These are phyloP conservation scores for Orbilia blumenaviensis DNA, from an alignment of 2,329 filamentous ascomycete genomes.

Conservation along the genomic window DNA sequence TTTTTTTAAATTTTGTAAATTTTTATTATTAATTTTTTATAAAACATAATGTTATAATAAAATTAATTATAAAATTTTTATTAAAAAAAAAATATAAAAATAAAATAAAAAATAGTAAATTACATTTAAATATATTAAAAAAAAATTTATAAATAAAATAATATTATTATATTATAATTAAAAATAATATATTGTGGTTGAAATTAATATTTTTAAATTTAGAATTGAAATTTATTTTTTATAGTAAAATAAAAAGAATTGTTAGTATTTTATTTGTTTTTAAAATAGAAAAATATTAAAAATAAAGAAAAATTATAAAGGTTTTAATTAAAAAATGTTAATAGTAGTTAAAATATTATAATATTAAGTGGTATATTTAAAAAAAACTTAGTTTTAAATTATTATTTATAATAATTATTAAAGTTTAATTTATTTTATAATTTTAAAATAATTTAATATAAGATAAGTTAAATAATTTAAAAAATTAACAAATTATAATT, in stretches of 20 bases:
- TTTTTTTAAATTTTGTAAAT: background rate
- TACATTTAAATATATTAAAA: background rate
- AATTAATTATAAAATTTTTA: background rate
- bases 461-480: background rate
- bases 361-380: background rate
- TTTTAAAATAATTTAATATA: background rate
- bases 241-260: background rate
- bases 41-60: background rate
- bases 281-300: background rate
- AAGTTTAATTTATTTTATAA: background rate
- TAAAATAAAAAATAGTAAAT: background rate
- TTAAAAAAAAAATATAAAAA: background rate
- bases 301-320: background rate
- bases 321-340: background rate
- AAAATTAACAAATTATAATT: background rate
- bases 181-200: background rate
- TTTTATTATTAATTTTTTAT: background rate
- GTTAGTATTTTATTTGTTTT: background rate
- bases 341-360: background rate
- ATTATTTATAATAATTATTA: background rate
- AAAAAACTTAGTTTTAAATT: background rate
- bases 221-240: background rate
- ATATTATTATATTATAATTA: background rate
- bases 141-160: background rate
- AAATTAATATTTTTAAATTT: background rate